phyloP scores from a whole-genome alignment of 805 yeast species.

The Metschnikowia corniflorae region DNA sequence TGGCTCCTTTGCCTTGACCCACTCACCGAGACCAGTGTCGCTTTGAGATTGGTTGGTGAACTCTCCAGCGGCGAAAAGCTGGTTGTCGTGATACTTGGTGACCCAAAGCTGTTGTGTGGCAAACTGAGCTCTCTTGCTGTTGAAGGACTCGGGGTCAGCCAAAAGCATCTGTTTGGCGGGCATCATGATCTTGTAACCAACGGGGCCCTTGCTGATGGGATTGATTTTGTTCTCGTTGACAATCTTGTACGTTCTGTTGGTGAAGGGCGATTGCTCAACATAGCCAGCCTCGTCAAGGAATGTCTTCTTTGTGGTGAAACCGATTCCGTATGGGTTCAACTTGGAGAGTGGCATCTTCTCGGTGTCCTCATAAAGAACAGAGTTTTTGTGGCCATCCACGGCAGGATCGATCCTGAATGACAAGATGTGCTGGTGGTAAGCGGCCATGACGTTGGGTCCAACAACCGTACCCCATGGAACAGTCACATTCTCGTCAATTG shows the following conservation, averaged over 20 bases:
- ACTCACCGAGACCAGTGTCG: conserved; percentile 68
- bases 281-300: conserved; percentile 67
- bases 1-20: conserved; percentile 64
- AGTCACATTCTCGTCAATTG: conserved; percentile 62
- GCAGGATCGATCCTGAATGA: conserved; percentile 81
- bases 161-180: conserved; percentile 75
- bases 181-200: conserved; percentile 70
- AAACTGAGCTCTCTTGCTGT: conserved; percentile 66
- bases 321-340: conserved; percentile 65
- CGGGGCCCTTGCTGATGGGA: conserved; percentile 66
- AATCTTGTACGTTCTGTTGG: conserved; percentile 70
- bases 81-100: conserved; percentile 69
- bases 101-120: conserved; percentile 83
- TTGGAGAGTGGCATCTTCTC: conserved; percentile 54
- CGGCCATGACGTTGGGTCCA: conserved; percentile 79
- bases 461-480: conserved; percentile 75
- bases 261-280: conserved; percentile 71
- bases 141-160: conserved; percentile 60
- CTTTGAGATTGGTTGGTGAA: conserved; percentile 74
- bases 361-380: conserved; percentile 69
- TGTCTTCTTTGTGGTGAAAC: conserved; percentile 61
- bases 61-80: conserved; percentile 78
- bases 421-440: conserved; percentile 79
- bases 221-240: conserved; percentile 71
- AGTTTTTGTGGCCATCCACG: conserved; percentile 73